Base-by-base conservation (phyloP, 306 rosid genomes). In the Gynostemma pentaphyllum region DNA sequence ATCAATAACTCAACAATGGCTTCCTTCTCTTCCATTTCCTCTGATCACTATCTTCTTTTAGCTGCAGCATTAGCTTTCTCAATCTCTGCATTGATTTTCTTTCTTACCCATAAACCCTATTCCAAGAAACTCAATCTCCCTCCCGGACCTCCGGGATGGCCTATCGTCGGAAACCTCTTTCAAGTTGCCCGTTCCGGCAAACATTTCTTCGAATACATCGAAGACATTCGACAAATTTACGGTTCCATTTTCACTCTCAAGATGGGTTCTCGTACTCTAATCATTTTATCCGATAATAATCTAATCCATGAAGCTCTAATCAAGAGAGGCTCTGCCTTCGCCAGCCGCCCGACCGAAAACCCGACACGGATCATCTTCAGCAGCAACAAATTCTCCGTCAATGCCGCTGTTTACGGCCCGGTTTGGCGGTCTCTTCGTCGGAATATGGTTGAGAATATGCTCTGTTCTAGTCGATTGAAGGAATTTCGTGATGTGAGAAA, bases 371-470 rank as follows among this genome's bases (percentile, higher is more conserved):
- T 67, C 67, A 74, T 94, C 73, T 94, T 94, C 79, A 88, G 95
- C 62, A 61, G 74, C 45, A 84, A 86, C 76, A 94, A 94, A 51
- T 84, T 82, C 84, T 84, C 90, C 0, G 99, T 94, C 1, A 94
- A 88, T 9, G 95, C 99, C 0, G 67, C 97, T 0, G n/a, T 82
- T 7, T 88, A 86, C 15, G 99, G 99, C 60, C 75, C 87, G 0
- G 75, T 82, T 36, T 94, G 99, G 99, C 78, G 95, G 64, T 82
- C 97, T 0, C 74, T 94, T 27, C 67, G 99, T 10, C 66, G 76
- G 36, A 94, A 94, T 88, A 79, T 94, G 94, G 99, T 94, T 1
- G 97, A 94, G 82, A 94, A 94, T 76, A 94, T 88, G 99, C 94
- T 94, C 13, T 84, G 84, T 39, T 84, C 99, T 1, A 72, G 24